Conservation (phyloP, 2,329 filamentous ascomycete genomes). For the Epichloe typhina region DNA sequence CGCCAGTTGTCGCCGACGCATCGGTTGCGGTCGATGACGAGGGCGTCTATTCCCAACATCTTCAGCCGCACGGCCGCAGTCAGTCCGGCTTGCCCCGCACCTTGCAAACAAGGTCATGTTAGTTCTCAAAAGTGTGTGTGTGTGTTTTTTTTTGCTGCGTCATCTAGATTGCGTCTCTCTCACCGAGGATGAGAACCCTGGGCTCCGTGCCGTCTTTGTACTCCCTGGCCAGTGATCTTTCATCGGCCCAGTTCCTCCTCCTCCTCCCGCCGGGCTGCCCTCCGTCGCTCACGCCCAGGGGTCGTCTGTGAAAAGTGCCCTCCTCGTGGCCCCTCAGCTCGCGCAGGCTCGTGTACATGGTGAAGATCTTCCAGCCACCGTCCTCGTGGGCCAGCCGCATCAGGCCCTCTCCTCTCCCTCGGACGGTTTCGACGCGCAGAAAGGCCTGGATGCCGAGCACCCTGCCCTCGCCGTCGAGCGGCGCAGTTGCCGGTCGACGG, state of each 20-base stretch:
- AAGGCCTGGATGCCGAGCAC: constrained; percentile 44
- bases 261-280: constrained; percentile 22
- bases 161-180: constrained; percentile 8
- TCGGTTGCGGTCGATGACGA: constrained; percentile 46
- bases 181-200: constrained; percentile 47
- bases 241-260: constrained; percentile 48
- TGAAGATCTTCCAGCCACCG: constrained; percentile 46
- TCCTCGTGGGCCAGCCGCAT: constrained; percentile 33
- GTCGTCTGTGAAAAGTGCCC: constrained; percentile 29
- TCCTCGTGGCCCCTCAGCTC: constrained; percentile 44
- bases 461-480: constrained; percentile 36
- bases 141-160: too few relatives aligned
- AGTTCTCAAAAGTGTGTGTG: background rate
- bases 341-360: constrained; percentile 46
- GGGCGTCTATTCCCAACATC: constrained; percentile 39
- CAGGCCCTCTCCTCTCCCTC: constrained; percentile 44
- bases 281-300: constrained; percentile 44
- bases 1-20: constrained; percentile 53
- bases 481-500: constrained; percentile 28
- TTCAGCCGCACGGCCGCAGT: constrained; percentile 45
- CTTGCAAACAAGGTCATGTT: constrained; percentile 15
- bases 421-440: constrained; percentile 36
- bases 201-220: constrained; percentile 37
- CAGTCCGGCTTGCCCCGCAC: constrained; percentile 48
- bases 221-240: constrained; percentile 31